phyloP scores from a whole-genome alignment of 768 basidiomycete genomes.

The Hemileccinum impolitum region DNA sequence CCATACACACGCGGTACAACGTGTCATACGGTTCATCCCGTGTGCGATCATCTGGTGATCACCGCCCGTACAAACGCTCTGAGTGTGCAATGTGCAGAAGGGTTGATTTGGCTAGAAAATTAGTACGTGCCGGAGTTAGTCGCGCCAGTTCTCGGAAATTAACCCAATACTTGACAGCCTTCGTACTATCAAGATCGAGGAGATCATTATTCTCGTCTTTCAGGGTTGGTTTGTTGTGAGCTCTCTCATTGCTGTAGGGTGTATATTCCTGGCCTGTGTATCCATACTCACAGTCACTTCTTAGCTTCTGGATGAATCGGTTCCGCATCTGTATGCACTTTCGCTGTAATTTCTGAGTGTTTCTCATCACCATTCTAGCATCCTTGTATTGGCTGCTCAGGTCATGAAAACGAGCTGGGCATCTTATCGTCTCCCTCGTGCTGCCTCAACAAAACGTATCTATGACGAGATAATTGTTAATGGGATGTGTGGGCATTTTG shows the following conservation, averaged over 20 bases:
- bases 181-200: constrained; percentile 39
- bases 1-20: constrained; percentile 29
- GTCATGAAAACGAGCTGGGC: constrained; percentile 47
- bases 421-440: constrained; percentile 38
- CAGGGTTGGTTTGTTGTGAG: constrained; percentile 48
- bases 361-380: constrained; percentile 9
- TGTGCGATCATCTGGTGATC: background rate
- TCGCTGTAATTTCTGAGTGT: background rate
- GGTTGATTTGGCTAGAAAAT: constrained; percentile 45
- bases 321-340: constrained; percentile 44
- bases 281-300: background rate
- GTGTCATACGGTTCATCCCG: constrained; percentile 18
- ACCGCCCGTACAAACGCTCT: constrained; percentile 4
- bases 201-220: constrained; percentile 43
- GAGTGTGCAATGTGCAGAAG: constrained; percentile 36
- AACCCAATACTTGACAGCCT: constrained; percentile 14
- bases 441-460: constrained; percentile 26
- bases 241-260: constrained; percentile 43
- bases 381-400: constrained; percentile 43
- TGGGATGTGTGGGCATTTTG: constrained; percentile 38
- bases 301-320: constrained; percentile 49
- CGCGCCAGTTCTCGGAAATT: background rate
- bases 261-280: background rate
- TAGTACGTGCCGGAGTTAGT: constrained; percentile 32
- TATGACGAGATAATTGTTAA: constrained; percentile 37